Evolutionary conservation across 331 rosid species (phyloP).

Genomic region (Erythrophleum ivorense): DNA sequence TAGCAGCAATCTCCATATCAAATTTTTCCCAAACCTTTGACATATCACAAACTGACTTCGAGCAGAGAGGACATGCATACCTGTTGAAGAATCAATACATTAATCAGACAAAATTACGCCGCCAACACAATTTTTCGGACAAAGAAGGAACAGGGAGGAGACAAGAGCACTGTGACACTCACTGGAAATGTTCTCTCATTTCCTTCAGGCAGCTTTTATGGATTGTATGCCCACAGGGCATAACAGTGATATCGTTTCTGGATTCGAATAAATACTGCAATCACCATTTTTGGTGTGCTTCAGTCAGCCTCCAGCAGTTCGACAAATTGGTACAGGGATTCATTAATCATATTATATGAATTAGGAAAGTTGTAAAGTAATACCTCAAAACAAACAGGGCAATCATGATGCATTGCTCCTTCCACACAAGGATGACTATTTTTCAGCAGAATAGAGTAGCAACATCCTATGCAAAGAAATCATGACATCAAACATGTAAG

Average conservation of each 20-base stretch:
- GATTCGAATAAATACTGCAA: constrained; percentile 86
- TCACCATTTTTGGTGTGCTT: constrained; percentile 26
- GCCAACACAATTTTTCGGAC: background rate
- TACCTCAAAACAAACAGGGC: constrained; percentile 97
- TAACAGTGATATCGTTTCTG: constrained; percentile 57
- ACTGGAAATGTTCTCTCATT: constrained; percentile 85
- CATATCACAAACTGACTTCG: constrained; percentile 90
- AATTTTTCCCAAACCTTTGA: constrained; percentile 86
- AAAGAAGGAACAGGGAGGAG: background rate
- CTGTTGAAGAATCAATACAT: constrained; percentile 42
- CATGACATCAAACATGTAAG: background rate
- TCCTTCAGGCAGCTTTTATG: constrained; percentile 74
- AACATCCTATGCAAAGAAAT: constrained; percentile 68
- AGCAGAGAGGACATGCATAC: constrained; percentile 86
- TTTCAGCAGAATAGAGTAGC: constrained; percentile 66
- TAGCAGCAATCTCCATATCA: constrained; percentile 84
- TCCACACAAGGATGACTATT: constrained; percentile 86
- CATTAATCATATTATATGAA: background rate
- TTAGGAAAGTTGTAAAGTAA: background rate
- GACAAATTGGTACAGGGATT: background rate
- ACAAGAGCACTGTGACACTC: constrained; percentile 39
- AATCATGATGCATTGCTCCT: constrained; percentile 96
- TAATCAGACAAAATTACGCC: background rate
- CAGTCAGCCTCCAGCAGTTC: constrained; percentile 22
- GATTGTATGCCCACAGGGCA: constrained; percentile 92